phyloP scores from a whole-genome alignment of 495 filamentous ascomycete species.

The Aspergillus affinis region DNA sequence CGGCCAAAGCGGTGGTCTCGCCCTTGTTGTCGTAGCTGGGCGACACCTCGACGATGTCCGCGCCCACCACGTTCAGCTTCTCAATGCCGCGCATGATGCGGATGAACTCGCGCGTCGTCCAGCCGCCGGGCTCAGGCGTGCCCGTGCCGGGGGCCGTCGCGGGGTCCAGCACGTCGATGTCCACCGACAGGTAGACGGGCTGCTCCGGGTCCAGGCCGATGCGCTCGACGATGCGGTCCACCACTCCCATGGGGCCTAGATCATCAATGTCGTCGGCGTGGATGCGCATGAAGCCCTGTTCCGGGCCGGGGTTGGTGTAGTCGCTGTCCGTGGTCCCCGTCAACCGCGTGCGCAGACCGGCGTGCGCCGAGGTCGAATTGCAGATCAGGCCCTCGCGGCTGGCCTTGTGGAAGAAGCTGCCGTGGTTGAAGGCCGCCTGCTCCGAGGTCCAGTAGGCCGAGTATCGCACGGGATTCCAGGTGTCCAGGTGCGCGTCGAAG shows the following conservation, averaged over 20 bases:
- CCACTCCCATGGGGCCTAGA: constrained; percentile 55
- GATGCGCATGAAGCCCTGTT: constrained; percentile 67
- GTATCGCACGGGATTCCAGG: constrained; percentile 81
- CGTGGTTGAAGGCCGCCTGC: constrained; percentile 77
- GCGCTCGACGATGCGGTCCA: constrained; percentile 55
- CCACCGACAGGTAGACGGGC: constrained; percentile 70
- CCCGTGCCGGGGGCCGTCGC: constrained; percentile 70
- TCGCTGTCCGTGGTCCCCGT: constrained; percentile 67
- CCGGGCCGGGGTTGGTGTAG: constrained; percentile 51
- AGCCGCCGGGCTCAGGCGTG: constrained; percentile 72
- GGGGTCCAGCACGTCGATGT: constrained; percentile 76
- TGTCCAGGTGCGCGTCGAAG: constrained; percentile 82
- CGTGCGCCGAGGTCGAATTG: constrained; percentile 70
- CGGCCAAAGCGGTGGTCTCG: constrained; percentile 83
- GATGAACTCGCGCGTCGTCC: constrained; percentile 72
- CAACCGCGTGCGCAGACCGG: constrained; percentile 71
- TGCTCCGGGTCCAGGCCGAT: constrained; percentile 63
- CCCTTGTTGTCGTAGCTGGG: constrained; percentile 82
- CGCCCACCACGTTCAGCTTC: constrained; percentile 68
- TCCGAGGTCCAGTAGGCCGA: constrained; percentile 68
- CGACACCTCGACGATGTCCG: constrained; percentile 82
- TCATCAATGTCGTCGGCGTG: constrained; percentile 73
- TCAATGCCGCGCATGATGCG: constrained; percentile 68
- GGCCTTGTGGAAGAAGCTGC: constrained; percentile 83
- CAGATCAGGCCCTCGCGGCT: constrained; percentile 70